Conservation (phyloP, 352 stramenopile genomes). For the Phytophthora nicotianae region DNA sequence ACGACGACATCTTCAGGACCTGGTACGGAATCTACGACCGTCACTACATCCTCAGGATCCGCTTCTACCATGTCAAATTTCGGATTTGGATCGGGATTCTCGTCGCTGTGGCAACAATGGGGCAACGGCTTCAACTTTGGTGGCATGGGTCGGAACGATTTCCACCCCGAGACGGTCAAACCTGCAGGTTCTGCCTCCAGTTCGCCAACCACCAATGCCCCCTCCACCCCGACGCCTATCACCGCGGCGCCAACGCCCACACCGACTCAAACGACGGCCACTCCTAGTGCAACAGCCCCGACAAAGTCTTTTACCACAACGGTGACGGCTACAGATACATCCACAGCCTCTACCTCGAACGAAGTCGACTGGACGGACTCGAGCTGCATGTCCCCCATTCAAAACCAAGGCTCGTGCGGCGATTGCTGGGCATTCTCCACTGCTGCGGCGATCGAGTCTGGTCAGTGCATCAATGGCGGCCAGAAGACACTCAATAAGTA, state of each 20-base stretch:
- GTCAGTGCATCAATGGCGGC: conserved; percentile 79
- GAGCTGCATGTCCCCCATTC: conserved; percentile 68
- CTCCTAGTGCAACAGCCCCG: conserved; percentile 13
- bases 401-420: conserved; percentile 96
- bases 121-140: conserved; percentile 34
- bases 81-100: conserved; percentile 17
- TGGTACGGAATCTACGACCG: conserved; percentile 25
- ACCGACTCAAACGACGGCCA: conserved; percentile 12
- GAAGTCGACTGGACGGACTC: conserved; percentile 60
- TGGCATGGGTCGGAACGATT: conserved; percentile 21
- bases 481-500: conserved; percentile 78
- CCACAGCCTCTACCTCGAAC: conserved; percentile 33
- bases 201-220: conserved; percentile 6
- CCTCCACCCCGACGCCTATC: conserved; percentile 13
- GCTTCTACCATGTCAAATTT: conserved; percentile 15
- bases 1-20: conserved; percentile 31
- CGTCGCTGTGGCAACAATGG: conserved; percentile 34
- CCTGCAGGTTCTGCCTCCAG: conserved; percentile 24
- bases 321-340: conserved; percentile 23
- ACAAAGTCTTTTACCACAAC: conserved; percentile 23
- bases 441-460: conserved; percentile 90
- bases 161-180: conserved; percentile 26
- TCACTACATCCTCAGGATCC: conserved; percentile 31
- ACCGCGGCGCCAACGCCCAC: conserved; percentile 6
- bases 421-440: conserved; percentile 98